These are phyloP conservation scores for Monosporascus sp. DNA, from an alignment of 2,329 filamentous ascomycete species.

Conservation along the genomic window DNA sequence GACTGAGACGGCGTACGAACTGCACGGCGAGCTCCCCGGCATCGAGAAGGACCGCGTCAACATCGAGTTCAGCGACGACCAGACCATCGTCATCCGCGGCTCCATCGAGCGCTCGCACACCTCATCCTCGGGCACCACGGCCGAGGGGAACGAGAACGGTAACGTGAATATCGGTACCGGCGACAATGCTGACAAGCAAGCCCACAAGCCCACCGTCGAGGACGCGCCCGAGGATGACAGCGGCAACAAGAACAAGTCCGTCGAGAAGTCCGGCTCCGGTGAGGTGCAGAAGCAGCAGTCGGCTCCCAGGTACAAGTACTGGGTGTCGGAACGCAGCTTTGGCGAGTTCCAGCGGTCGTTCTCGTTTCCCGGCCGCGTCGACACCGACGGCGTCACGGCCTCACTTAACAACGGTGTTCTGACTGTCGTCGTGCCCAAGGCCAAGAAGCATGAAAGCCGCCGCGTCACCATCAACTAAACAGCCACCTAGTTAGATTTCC, in stretches of 20 bases:
- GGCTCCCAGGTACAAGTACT: constrained; percentile 53
- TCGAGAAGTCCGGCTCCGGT: constrained; percentile 24
- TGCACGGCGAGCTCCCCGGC: constrained; percentile 76
- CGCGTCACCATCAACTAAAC: constrained; percentile 51
- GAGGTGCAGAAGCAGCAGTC: constrained; percentile 13
- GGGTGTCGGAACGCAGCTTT: constrained; percentile 62
- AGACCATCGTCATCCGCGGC: constrained; percentile 68
- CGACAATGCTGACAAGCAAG: constrained; percentile 18
- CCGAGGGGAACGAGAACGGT: constrained; percentile 31
- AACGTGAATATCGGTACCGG: constrained; percentile 6
- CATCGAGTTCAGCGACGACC: constrained; percentile 74
- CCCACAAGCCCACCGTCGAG: constrained; percentile 61
- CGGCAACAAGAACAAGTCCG: constrained; percentile 17
- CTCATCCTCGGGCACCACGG: constrained; percentile 44
- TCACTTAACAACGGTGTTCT: constrained; percentile 62
- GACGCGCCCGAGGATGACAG: constrained; percentile 42
- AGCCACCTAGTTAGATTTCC: not conserved
- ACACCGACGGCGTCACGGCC: constrained; percentile 58
- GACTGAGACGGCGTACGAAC: constrained; percentile 62
- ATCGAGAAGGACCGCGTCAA: constrained; percentile 67
- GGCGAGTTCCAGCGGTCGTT: constrained; percentile 67
- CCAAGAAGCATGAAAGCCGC: constrained; percentile 51
- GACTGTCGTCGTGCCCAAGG: constrained; percentile 61
- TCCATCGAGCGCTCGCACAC: constrained; percentile 61
- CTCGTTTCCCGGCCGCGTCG: constrained; percentile 60